These are phyloP conservation scores for Crithidia expoeki DNA, from an alignment of 208 protist genomes.

Conservation along the genomic window DNA sequence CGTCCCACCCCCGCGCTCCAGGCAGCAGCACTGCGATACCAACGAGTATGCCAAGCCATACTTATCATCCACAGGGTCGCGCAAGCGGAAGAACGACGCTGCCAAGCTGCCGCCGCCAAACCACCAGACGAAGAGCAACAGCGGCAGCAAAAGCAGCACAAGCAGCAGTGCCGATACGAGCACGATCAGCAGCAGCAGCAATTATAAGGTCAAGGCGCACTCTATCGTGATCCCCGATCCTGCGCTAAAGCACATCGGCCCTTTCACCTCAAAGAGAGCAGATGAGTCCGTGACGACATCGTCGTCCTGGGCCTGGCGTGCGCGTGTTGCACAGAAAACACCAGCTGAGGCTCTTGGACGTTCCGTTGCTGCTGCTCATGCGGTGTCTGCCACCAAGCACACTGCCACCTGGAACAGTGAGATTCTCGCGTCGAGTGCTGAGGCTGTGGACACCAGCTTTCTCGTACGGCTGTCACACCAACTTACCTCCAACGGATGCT, in stretches of 20 bases:
- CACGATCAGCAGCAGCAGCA: background rate
- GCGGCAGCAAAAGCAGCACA: background rate
- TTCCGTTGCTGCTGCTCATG: background rate
- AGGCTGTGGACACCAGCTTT: constrained; percentile 13
- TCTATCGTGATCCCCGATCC: background rate
- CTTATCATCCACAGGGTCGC: too few relatives aligned
- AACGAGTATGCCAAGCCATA: background rate
- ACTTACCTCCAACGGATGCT: constrained; percentile 25
- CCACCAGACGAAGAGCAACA: background rate
- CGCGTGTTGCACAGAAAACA: background rate
- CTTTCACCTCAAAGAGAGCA: background rate
- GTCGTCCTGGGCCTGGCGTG: constrained; percentile 15
- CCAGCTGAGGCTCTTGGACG: background rate
- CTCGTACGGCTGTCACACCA: constrained; percentile 22
- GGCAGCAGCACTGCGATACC: background rate
- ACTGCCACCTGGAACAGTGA: background rate
- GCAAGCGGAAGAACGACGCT: too few relatives aligned
- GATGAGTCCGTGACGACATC: background rate
- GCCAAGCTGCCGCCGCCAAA: background rate
- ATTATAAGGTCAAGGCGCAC: too few relatives aligned
- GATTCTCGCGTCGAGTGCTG: background rate
- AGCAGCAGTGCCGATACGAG: background rate
- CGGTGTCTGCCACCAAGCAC: background rate
- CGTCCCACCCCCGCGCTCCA: constrained; percentile 27
- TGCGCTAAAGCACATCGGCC: background rate